Base-by-base conservation (phyloP, 768 basidiomycete genomes). In the Tulasnella sp. region DNA sequence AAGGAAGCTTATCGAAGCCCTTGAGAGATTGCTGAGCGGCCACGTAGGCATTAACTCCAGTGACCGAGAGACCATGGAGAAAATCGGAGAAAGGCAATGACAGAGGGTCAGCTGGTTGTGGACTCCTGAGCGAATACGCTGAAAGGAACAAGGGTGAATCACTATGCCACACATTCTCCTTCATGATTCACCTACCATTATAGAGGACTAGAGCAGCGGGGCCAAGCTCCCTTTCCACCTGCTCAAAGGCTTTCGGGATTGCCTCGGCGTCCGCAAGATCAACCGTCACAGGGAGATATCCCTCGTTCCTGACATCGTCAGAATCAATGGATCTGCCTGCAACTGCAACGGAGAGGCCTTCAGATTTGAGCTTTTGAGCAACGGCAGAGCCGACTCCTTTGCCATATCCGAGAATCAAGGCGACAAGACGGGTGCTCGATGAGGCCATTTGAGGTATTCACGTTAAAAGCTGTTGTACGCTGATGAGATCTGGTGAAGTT, bases 401-500 rank as follows among this genome's bases (percentile, higher is more conserved):
- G n/a, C 49, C 49, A 20, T 44, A 51, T 12, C 49, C 49, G 12
- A 51, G 20, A 4, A 51, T 43, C 28, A 51, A 51, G 5, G 49
- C 49, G 6, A 51, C n/a, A n/a, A n/a, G n/a, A n/a, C n/a, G n/a
- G n/a, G n/a, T n/a, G n/a, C n/a, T n/a, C n/a, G n/a, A n/a, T n/a
- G n/a, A n/a, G n/a, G n/a, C n/a, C n/a, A n/a, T n/a, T n/a, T n/a
- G n/a, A n/a, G n/a, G n/a, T n/a, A n/a, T n/a, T n/a, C n/a, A n/a
- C n/a, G n/a, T n/a, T n/a, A n/a, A n/a, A n/a, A n/a, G n/a, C n/a
- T n/a, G n/a, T n/a, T n/a, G n/a, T n/a, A n/a, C n/a, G n/a, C n/a
- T n/a, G n/a, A n/a, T n/a, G n/a, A n/a, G n/a, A n/a, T n/a, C n/a
- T n/a, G n/a, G n/a, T n/a, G n/a, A n/a, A n/a, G n/a, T n/a, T n/a